Percentiles rank a stretch among this genome's conserved stretches.
These are phyloP conservation scores for Tricharina praecox DNA, from an alignment of 495 filamentous ascomycete genomes.

Conservation along the genomic window DNA sequence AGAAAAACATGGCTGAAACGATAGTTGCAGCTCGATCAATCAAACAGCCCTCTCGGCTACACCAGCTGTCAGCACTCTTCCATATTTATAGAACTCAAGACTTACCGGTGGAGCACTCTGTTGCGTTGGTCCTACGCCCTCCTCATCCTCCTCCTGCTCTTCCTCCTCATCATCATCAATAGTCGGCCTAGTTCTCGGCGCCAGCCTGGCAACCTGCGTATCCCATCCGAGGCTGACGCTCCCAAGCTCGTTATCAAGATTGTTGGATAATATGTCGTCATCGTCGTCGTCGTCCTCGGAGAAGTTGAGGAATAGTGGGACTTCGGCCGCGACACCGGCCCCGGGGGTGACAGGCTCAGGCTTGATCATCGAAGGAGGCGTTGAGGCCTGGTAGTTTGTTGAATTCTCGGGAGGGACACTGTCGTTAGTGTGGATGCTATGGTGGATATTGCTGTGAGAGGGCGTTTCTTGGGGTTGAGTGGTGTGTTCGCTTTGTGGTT, in stretches of 20 bases:
- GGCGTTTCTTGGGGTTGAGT: too few species aligned
- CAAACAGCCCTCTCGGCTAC: not conserved
- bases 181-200: not conserved
- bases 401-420: too few species aligned
- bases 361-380: too few species aligned
- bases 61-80: not conserved
- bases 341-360: not conserved
- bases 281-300: not conserved
- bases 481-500: too few species aligned
- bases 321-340: not conserved
- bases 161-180: not conserved
- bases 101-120: not conserved
- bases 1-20: too few species aligned
- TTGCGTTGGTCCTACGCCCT: not conserved
- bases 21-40: too few species aligned
- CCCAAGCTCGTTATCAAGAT: not conserved
- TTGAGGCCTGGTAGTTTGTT: too few species aligned
- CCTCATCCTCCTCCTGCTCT: not conserved
- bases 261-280: not conserved
- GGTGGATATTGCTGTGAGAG: too few species aligned
- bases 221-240: not conserved
- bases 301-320: conserved; percentile 2
- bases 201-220: not conserved
- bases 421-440: too few species aligned
- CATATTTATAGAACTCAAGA: not conserved